A percentile compares a stretch with the other conserved stretches of the same genome.
These are phyloP conservation scores for Loxodes magnus DNA, from an alignment of 73 alveolate species.

Conservation along the genomic window DNA sequence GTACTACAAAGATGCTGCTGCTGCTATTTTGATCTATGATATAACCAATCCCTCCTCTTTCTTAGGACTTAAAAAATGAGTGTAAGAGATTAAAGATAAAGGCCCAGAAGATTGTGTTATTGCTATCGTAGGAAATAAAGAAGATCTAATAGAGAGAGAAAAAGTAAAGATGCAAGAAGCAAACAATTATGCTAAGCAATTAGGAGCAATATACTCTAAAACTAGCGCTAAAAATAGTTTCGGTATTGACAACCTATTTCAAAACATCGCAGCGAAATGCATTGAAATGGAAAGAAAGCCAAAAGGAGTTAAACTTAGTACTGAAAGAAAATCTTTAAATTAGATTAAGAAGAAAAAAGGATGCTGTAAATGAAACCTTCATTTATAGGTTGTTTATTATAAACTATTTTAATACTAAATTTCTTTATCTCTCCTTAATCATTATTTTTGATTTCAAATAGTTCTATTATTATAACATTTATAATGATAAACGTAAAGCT, in stretches of 20 bases:
- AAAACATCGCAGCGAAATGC: neutral
- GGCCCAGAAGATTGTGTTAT: constrained; percentile 12
- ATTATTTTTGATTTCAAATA: too few species aligned
- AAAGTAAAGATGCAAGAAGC: neutral
- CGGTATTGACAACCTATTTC: neutral
- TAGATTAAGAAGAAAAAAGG: too few species aligned
- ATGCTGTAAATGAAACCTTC: too few species aligned
- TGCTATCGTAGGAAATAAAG: constrained; percentile 47
- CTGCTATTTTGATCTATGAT: constrained; percentile 60
- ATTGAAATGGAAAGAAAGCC: too few species aligned
- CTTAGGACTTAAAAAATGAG: constrained; percentile 48
- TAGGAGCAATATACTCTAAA: neutral
- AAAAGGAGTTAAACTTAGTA: too few species aligned
- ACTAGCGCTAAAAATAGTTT: neutral
- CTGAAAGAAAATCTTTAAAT: too few species aligned
- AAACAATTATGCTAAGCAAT: neutral
- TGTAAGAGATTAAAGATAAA: constrained; percentile 14
- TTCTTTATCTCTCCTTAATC: too few species aligned
- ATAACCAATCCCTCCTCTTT: constrained; percentile 42
- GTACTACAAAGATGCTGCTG: constrained; percentile 65
- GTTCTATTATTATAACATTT: too few species aligned
- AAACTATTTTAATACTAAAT: too few species aligned
- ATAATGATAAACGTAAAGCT: too few species aligned
- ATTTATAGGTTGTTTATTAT: too few species aligned
- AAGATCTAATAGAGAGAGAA: constrained; percentile 19